Evolutionary conservation across 139 green algal genomes (phyloP), one percentile per base, ranked within the genome.

Genomic region (Pseudopediastrum boryanum): DNA sequence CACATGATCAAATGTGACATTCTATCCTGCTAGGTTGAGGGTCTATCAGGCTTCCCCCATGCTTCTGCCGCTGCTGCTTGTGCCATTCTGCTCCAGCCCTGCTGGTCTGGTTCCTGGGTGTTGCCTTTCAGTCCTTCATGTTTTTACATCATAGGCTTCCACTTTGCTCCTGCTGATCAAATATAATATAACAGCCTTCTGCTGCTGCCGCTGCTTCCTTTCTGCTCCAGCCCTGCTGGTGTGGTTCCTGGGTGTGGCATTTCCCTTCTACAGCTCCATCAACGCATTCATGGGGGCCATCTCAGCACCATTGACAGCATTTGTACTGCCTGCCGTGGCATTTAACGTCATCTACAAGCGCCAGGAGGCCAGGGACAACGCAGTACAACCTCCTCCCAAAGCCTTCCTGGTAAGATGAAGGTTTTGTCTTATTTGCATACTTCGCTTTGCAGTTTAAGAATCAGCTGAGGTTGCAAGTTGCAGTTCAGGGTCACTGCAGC

Each of bases 221-320:
- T n/a, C 23, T 69, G 61, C 2, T 0, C 19, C n/a, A 69, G 72
- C 70, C 10, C 63, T 84, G 35, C 27, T 84, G 42, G 64, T 84
- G 38, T 80, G 39, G 48, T 56, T 80, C n/a, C 39, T 78, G 2
- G 79, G 46, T 31, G 72, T 84, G 44, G 71, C 65, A 8, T 77
- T 82, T 39, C 76, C 76, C 65, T 82, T 82, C 66, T 82, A 82
- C 21, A 52, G 67, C 46, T n/a, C n/a, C n/a, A n/a, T n/a, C n/a
- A n/a, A n/a, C 19, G 48, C 5, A 3, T 39, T 82, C 36, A 77
- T 82, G 64, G 36, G 38, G 16, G 21, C 76, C 38, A 77, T 82
- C 50, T 63, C 51, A 25, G 76, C 71, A 2, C 76, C 76, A 38
- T 75, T 73, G 46, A 82, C 65, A 19, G 71, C 71, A 39, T 84